phyloP scores from a whole-genome alignment of 1,284 basidiomycete genomes.

The Volvariella volvacea region DNA sequence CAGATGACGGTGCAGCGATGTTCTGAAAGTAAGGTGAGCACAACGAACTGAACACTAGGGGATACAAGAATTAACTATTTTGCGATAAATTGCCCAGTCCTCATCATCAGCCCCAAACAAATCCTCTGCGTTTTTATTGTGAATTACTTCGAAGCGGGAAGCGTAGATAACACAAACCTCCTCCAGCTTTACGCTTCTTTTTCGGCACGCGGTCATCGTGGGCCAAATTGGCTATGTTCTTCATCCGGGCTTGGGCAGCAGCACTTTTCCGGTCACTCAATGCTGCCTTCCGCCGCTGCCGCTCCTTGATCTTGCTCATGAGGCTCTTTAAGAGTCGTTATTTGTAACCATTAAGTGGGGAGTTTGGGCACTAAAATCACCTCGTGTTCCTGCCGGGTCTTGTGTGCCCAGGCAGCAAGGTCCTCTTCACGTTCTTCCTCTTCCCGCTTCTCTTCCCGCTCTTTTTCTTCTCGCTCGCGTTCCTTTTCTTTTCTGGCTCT shows the following conservation, averaged over 20 bases:
- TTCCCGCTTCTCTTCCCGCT: conserved; percentile 69
- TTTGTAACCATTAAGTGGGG: conserved; percentile 5
- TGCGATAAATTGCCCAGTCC: conserved; percentile 97
- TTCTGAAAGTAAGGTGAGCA: conserved; percentile 39
- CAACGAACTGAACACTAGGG: background rate
- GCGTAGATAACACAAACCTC: conserved; percentile 42
- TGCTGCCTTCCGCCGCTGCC: conserved; percentile 77
- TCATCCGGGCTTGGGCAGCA: conserved; percentile 95
- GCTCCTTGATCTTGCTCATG: conserved; percentile 82
- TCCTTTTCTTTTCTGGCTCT: conserved; percentile 87
- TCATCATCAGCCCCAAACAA: conserved; percentile 93
- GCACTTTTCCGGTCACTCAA: conserved; percentile 90
- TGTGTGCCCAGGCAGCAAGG: conserved; percentile 65
- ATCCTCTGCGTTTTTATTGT: conserved; percentile 56
- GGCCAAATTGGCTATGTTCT: conserved; percentile 90
- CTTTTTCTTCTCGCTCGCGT: conserved; percentile 71
- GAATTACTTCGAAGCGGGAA: background rate
- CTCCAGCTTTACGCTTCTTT: conserved; percentile 74
- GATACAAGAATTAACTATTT: conserved; percentile 60
- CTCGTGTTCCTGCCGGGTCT: conserved; percentile 72
- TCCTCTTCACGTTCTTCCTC: conserved; percentile 75
- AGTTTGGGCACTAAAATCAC: conserved; percentile 33
- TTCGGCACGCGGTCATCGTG: conserved; percentile 74
- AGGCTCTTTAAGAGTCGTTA: too few relatives aligned
- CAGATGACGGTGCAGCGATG: conserved; percentile 82